Evolutionary conservation across 2,329 filamentous ascomycete genomes (phyloP).

Genomic region (Fusarium fujikuroi): DNA sequence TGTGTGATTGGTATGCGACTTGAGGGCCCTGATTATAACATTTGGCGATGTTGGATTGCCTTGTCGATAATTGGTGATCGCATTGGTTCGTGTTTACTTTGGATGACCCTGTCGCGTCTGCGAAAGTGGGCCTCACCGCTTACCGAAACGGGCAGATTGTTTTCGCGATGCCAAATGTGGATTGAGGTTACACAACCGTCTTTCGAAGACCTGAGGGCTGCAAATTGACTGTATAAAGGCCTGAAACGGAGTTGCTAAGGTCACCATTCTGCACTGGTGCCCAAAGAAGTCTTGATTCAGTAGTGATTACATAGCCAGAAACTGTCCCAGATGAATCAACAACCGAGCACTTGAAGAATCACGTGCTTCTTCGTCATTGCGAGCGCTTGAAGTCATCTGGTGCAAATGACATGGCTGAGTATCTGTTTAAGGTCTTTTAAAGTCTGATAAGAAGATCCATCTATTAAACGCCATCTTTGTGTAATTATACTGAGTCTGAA

Average conservation of each 20-base stretch:
- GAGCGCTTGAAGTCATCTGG: not conserved
- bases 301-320: not conserved
- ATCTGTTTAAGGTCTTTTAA: not conserved
- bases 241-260: not conserved
- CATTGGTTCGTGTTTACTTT: conserved; percentile 44
- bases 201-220: not conserved
- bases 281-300: not conserved
- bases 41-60: conserved; percentile 10
- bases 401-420: not conserved
- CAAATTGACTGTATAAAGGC: not conserved
- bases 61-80: conserved; percentile 30
- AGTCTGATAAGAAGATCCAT: not conserved
- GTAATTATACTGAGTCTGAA: not conserved
- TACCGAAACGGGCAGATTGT: conserved; percentile 15
- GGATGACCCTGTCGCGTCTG: conserved; percentile 37
- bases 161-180: not conserved
- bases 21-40: conserved; percentile 2
- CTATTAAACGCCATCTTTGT: not conserved
- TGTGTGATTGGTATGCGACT: not conserved
- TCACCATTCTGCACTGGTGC: not conserved
- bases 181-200: not conserved
- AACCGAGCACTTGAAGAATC: not conserved
- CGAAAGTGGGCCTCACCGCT: conserved; percentile 43
- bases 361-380: not conserved
- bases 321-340: not conserved